These are phyloP conservation scores for Cerrena zonata DNA, from an alignment of 1,284 basidiomycete species.

Conservation along the genomic window DNA sequence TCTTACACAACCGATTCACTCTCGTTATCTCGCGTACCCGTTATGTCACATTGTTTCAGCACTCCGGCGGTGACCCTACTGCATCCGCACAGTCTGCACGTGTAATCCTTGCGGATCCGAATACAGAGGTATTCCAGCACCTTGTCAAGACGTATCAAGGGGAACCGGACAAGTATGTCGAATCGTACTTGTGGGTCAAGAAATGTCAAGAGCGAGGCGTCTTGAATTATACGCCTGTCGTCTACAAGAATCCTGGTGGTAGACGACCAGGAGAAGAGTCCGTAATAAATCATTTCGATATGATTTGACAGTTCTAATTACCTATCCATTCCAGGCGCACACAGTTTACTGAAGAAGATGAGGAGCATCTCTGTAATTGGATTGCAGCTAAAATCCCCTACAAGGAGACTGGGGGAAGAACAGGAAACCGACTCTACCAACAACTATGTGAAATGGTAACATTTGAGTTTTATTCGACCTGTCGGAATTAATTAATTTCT, in stretches of 20 bases:
- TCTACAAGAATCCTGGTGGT: constrained; percentile 77
- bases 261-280: constrained; percentile 75
- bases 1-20: not conserved
- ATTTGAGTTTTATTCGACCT: constrained; percentile 11
- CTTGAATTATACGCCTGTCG: constrained; percentile 60
- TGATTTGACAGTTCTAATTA: constrained; percentile 2
- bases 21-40: not conserved
- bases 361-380: constrained; percentile 65
- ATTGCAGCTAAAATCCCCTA: constrained; percentile 75
- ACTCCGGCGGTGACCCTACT: constrained; percentile 70
- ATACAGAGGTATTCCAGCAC: constrained; percentile 63
- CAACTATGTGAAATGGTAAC: constrained; percentile 49
- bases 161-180: constrained; percentile 63
- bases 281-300: constrained; percentile 21
- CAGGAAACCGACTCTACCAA: constrained; percentile 75
- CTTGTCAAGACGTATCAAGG: constrained; percentile 66
- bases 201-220: constrained; percentile 65
- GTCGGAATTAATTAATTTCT: not conserved
- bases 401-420: constrained; percentile 71
- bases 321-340: constrained; percentile 48
- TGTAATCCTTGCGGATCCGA: constrained; percentile 71
- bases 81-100: constrained; percentile 60
- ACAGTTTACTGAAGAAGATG: constrained; percentile 68
- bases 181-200: constrained; percentile 75
- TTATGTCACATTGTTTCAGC: no score